A percentile compares a stretch with the other conserved stretches of the same genome.
Conservation (phyloP, 2,329 filamentous ascomycete genomes). For the Aspergillus sp. region DNA sequence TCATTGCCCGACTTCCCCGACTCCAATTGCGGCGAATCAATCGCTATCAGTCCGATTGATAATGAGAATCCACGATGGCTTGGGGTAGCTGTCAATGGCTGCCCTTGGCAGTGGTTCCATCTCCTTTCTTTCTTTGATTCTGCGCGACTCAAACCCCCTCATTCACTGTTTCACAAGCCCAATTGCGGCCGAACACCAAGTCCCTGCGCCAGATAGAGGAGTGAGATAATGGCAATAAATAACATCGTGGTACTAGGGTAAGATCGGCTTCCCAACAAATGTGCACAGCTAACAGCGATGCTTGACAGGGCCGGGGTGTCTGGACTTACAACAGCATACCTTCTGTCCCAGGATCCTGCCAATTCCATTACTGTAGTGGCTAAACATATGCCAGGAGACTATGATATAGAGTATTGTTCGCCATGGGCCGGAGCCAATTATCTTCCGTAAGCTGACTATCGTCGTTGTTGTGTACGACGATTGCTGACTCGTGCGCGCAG, state of each 20-base stretch:
- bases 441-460: constrained; percentile 62
- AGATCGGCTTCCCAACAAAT: constrained; percentile 8
- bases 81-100: background rate
- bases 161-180: background rate
- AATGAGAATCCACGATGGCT: background rate
- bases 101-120: constrained; percentile 1
- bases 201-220: background rate
- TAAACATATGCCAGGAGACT: constrained; percentile 93
- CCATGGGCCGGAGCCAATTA: constrained; percentile 88
- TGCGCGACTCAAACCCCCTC: background rate
- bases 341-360: constrained; percentile 60
- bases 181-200: background rate
- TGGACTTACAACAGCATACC: constrained; percentile 67
- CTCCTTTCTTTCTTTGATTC: background rate
- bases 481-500: constrained; percentile 28
- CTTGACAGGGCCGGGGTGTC: constrained; percentile 64
- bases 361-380: constrained; percentile 73
- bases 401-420: constrained; percentile 86
- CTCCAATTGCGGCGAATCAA: constrained; percentile 6
- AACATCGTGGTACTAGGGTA: constrained; percentile 49
- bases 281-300: background rate
- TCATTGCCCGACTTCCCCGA: background rate
- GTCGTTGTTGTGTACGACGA: background rate
- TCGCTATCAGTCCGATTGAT: constrained; percentile 3
- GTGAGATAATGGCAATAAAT: constrained; percentile 35